Conservation (phyloP, 768 basidiomycete genomes). For the Austroboletus festivus region DNA sequence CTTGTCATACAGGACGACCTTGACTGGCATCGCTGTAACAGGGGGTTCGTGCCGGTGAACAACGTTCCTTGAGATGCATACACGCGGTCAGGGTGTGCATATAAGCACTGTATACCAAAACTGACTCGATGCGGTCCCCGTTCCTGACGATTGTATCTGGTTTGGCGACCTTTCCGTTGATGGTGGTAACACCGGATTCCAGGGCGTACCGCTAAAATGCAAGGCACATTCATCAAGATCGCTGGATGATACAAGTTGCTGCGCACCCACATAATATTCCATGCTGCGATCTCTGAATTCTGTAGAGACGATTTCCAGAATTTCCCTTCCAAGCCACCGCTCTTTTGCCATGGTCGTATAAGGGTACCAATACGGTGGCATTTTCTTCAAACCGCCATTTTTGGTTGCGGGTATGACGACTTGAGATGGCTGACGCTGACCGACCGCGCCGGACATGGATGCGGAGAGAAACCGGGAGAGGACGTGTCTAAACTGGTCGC, state of each 20-base stretch:
- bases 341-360: conserved; percentile 92
- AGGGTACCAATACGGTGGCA: conserved; percentile 88
- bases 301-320: conserved; percentile 89
- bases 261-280: conserved; percentile 85
- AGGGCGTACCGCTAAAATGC: conserved; percentile 60
- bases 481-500: conserved; percentile 56
- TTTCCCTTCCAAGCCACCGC: conserved; percentile 83
- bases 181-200: conserved; percentile 92
- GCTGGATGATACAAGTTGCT: not conserved
- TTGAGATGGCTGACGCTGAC: conserved; percentile 27
- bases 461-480: conserved; percentile 50
- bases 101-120: conserved; percentile 7
- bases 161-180: conserved; percentile 85
- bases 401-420: conserved; percentile 11
- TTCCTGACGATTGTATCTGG: conserved; percentile 78
- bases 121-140: conserved; percentile 89
- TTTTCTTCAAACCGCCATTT: conserved; percentile 63
- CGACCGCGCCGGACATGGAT: conserved; percentile 39
- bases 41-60: conserved; percentile 98
- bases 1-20: conserved; percentile 72
- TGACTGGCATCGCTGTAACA: conserved; percentile 78
- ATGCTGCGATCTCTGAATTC: conserved; percentile 92
- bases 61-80: conserved; percentile 59
- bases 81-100: not conserved
- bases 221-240: not conserved